Evolutionary conservation across 495 filamentous ascomycete species (phyloP), one percentile per base, ranked within the genome.

Genomic region (Pyronema domesticum): DNA sequence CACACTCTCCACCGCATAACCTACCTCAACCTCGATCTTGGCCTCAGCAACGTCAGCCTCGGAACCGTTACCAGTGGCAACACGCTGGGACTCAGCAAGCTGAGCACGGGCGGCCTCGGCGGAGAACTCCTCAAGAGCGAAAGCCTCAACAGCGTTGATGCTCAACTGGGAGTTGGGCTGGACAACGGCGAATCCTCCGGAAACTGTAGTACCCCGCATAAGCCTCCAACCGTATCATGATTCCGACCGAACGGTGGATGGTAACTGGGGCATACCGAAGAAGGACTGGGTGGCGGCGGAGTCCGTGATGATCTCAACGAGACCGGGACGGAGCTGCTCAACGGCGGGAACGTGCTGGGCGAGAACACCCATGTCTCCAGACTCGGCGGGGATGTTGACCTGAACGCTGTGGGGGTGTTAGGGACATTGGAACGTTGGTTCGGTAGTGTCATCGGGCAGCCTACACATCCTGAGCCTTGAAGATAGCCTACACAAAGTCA

Each of bases 341-440:
- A 99, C 95, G 48, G 91, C 89, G 45, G 91, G 89, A 60, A 99
- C 93, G 80, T 99, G 91, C 76, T 89, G 88, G 70, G 91, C 91
- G 63, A 99, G 83, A 60, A 99, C 78, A 82, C 91, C 91, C 91
- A 99, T 99, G 65, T 95, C 93, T 65, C 91, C 91, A 51, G 89
- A 89, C 73, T 94, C 91, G 68, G 91, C 89, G 68, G 93, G 82
- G 64, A 99, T 79, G 79, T 99, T 99, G 75, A 99, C 93, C 74
- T 99, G 91, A 65, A 95, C 82, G 68, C 79, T 95, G 72, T 57
- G 72, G 73, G 64, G 57, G 23, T 30, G 23, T 30, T 30, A 30
- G 23, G 23, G 23, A 30, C 23, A 30, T 30, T 30, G 23, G 23
- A 30, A 30, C 23, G 23, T 1, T 30, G 23, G 23, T 30, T 30